A percentile compares a stretch with the other conserved stretches of the same genome.
phyloP scores from a whole-genome alignment of 768 basidiomycete species.

The Cystofilobasidium ferigula region DNA sequence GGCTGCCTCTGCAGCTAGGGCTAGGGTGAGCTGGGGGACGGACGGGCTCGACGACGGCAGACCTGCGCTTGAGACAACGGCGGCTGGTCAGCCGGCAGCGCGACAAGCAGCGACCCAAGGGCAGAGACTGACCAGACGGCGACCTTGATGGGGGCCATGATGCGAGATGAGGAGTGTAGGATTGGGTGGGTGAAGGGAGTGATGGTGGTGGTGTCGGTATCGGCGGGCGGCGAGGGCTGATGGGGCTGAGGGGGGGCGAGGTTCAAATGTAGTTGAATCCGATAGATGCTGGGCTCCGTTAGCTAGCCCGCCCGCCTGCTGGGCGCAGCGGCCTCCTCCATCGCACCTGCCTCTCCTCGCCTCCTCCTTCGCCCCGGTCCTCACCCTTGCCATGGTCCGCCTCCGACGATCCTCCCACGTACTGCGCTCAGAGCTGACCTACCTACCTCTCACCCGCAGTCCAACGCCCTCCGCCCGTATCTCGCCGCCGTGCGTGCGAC shows the following conservation, averaged over 20 bases:
- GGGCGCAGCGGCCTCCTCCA: no score
- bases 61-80: background rate
- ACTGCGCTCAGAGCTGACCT: no score
- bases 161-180: background rate
- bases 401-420: no score
- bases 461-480: constrained; percentile 89
- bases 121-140: background rate
- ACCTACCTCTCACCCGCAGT: constrained; percentile 48
- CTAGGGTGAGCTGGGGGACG: background rate
- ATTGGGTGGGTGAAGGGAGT: background rate
- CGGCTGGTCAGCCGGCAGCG: background rate
- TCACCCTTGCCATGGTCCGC: no score
- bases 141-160: constrained; percentile 12
- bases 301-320: no score
- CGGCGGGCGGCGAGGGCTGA: background rate
- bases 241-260: no score
- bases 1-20: background rate
- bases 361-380: no score
- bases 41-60: constrained; percentile 5
- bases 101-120: background rate
- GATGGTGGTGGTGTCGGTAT: background rate
- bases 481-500: constrained; percentile 91
- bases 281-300: no score
- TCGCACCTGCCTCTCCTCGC: no score
- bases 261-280: no score